Conservation (phyloP, 2,329 filamentous ascomycete genomes). For the Paecilomyces sp. region DNA sequence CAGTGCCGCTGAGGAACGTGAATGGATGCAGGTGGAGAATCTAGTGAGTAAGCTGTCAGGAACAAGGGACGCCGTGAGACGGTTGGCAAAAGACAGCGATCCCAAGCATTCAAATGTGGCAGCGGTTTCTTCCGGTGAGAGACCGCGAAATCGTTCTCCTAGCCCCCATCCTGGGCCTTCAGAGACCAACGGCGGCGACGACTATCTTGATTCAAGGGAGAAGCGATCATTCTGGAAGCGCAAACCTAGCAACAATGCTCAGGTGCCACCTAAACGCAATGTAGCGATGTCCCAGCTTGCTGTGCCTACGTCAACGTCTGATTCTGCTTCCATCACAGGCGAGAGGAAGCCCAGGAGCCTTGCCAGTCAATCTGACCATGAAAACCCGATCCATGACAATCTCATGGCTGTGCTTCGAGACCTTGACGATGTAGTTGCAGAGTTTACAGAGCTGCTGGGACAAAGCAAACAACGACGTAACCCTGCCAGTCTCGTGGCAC, state of each 20-base stretch:
- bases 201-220: slow-evolving; percentile 39
- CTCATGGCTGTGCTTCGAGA: slow-evolving; percentile 78
- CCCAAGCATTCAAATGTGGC: slow-evolving; percentile 45
- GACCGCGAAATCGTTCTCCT: slow-evolving; percentile 24
- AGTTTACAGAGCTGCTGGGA: slow-evolving; percentile 70
- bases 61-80: slow-evolving; percentile 78
- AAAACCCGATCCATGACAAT: slow-evolving; percentile 69
- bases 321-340: slow-evolving; percentile 17
- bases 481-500: slow-evolving; percentile 46
- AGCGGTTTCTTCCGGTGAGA: slow-evolving; percentile 11
- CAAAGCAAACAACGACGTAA: slow-evolving; percentile 73
- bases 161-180: slow-evolving; percentile 23
- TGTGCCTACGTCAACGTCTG: slow-evolving; percentile 36
- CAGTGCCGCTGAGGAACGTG: slow-evolving; percentile 59
- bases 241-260: slow-evolving; percentile 56
- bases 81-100: slow-evolving; percentile 78
- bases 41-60: slow-evolving; percentile 81
- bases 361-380: slow-evolving; percentile 39
- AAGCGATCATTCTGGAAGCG: slow-evolving; percentile 86
- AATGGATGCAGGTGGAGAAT: slow-evolving; percentile 82
- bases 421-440: slow-evolving; percentile 72
- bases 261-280: slow-evolving; percentile 34
- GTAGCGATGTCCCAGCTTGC: slow-evolving; percentile 43
- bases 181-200: slow-evolving; percentile 26
- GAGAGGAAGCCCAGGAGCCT: slow-evolving; percentile 27